Percentiles rank a stretch among this genome's conserved stretches.
These are phyloP conservation scores for Cutaneotrichosporon sp. DNA, from an alignment of 1,284 basidiomycete species.

Conservation along the genomic window DNA sequence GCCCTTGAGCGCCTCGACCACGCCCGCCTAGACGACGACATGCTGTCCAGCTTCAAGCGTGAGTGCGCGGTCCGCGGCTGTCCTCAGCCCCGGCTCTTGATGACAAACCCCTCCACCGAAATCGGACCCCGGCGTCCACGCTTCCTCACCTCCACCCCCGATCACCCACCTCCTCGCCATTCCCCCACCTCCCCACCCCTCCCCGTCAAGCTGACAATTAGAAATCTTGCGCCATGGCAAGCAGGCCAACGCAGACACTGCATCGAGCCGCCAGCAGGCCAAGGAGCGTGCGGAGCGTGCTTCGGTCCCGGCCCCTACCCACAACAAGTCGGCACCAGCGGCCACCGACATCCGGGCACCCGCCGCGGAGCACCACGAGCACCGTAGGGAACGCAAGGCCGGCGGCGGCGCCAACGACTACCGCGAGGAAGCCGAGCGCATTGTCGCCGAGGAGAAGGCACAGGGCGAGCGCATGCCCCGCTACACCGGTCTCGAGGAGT, in stretches of 20 bases:
- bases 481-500: slow-evolving; percentile 83
- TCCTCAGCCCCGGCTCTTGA: not conserved
- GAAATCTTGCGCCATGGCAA: slow-evolving; percentile 72
- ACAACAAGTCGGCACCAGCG: not conserved
- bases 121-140: not conserved
- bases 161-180: not conserved
- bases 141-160: not conserved
- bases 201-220: slow-evolving; percentile 39
- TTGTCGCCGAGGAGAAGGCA: slow-evolving; percentile 75
- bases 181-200: not conserved
- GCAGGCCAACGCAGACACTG: slow-evolving; percentile 62
- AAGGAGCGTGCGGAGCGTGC: not conserved
- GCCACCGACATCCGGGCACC: not conserved
- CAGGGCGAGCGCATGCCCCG: slow-evolving; percentile 74
- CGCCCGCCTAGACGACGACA: slow-evolving; percentile 39
- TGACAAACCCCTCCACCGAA: not conserved
- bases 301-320: not conserved
- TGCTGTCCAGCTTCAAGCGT: slow-evolving; percentile 53
- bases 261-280: slow-evolving; percentile 10
- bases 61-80: slow-evolving; percentile 24
- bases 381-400: not conserved
- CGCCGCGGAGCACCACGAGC: not conserved
- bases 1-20: slow-evolving; percentile 36
- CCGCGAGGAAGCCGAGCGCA: slow-evolving; percentile 67
- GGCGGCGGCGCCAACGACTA: slow-evolving; percentile 43